Percentiles rank a stretch among this genome's conserved stretches.
These are phyloP conservation scores for Camillea tinctor DNA, from an alignment of 2,329 filamentous ascomycete species.

Conservation along the genomic window DNA sequence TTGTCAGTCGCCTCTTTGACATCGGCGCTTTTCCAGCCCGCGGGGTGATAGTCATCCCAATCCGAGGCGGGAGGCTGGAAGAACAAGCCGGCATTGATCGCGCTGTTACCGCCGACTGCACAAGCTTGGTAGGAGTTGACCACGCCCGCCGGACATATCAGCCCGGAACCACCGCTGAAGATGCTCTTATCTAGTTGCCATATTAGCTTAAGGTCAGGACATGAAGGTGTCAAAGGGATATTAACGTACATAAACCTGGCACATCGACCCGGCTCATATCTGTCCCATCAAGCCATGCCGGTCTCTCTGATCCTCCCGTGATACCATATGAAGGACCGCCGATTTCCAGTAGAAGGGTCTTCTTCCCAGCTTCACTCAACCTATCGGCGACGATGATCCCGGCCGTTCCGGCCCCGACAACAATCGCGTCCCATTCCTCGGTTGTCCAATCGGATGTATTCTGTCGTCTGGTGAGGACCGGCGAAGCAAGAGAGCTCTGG, in stretches of 20 bases:
- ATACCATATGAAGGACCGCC: conserved; percentile 50
- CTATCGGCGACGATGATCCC: conserved; percentile 52
- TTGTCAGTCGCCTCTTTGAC: conserved; percentile 45
- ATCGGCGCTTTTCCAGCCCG: conserved; percentile 50
- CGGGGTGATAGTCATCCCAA: conserved; percentile 49
- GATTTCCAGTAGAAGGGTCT: conserved; percentile 51
- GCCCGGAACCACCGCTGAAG: conserved; percentile 39
- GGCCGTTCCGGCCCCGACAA: conserved; percentile 51
- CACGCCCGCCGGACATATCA: conserved; percentile 40
- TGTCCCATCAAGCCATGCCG: conserved; percentile 47
- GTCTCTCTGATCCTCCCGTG: conserved; percentile 46
- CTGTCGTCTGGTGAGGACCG: conserved; percentile 4
- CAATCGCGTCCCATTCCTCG: conserved; percentile 36
- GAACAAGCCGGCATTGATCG: conserved; percentile 54
- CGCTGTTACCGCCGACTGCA: conserved; percentile 50
- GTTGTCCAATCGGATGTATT: conserved; percentile 23
- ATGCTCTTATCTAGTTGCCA: conserved; percentile 43
- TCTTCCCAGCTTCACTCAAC: conserved; percentile 50
- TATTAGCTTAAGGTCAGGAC: conserved; percentile 8
- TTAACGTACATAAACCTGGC: conserved; percentile 45
- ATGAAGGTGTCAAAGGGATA: not conserved
- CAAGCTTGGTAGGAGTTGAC: conserved; percentile 48
- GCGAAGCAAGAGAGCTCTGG: conserved; percentile 13
- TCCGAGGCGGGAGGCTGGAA: conserved; percentile 53
- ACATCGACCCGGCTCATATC: conserved; percentile 51